Base-by-base conservation (phyloP, 1,284 basidiomycete genomes). In the Malassezia dermatis region DNA sequence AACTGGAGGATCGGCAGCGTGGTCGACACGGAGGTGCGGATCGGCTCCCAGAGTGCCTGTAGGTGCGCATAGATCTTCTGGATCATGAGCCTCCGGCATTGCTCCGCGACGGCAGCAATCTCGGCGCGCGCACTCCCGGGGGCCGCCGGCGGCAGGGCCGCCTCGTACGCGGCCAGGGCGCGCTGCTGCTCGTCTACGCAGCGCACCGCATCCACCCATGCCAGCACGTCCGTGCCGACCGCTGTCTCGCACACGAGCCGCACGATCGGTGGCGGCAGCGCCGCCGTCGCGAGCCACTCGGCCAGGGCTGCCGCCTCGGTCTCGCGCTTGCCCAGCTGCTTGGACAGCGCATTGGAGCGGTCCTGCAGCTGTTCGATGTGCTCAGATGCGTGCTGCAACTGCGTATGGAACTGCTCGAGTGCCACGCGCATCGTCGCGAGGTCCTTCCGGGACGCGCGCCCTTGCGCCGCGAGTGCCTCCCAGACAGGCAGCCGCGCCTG, bases 1-100 rank as follows among this genome's bases (percentile, higher is more conserved):
- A 86, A 86, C 71, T 99, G 94, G 2, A 96, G 79, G 42, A 95
- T 84, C 66, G 89, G 88, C 77, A 96, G 82, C 70, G 98, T 95
- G 8, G 89, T 89, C 11, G 88, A 85, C 62, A 96, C 85, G 58
- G 83, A 89, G 21, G 78, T 78, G 48, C 84, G 83, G 52, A 95
- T 86, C 8, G 90, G 86, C 44, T 85, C 82, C 61, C 96, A 81
- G 5, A 94, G 77, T 1, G 83, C 80, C 12, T 90, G 79, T 66
- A 98, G 88, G 78, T 90, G 91, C 0, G 80, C 78, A n/a, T 89
- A 83, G 27, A 98, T 79, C 74, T 93, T 93, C 10, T 84, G 84
- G 39, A 51, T 21, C 27, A 46, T 28, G 15, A 48, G 35, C 4
- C 19, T 83, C 30, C 86, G 81, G 48, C 96, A 77, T 0, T 85